phyloP scores from a whole-genome alignment of 345 rosid species.

The Physaria fendleri region DNA sequence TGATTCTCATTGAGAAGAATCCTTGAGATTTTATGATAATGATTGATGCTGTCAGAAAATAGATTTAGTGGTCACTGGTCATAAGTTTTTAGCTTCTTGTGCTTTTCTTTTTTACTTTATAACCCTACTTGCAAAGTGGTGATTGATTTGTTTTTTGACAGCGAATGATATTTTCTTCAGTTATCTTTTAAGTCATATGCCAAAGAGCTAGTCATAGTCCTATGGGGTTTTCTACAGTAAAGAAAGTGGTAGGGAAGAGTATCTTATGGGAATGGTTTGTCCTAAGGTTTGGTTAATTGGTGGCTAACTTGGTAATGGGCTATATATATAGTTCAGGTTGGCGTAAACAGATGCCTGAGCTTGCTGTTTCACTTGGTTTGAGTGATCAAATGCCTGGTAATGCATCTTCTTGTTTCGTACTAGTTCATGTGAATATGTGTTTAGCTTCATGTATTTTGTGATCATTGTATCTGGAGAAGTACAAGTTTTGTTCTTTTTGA shows the following conservation, averaged over 20 bases:
- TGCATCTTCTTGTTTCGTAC: neutral
- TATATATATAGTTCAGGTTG: conserved; percentile 68
- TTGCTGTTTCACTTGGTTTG: too few relatives aligned
- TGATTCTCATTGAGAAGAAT: neutral
- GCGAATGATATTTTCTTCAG: neutral
- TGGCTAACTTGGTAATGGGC: neutral
- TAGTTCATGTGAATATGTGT: neutral
- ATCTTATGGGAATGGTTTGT: neutral
- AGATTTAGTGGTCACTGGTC: too few relatives aligned
- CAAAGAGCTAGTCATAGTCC: neutral
- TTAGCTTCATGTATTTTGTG: neutral
- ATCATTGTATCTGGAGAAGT: neutral
- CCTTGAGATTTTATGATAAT: neutral
- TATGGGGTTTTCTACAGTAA: neutral
- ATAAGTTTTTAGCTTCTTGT: neutral
- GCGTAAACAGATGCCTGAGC: conserved; percentile 95
- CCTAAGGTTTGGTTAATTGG: neutral
- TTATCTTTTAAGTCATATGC: conserved; percentile 7
- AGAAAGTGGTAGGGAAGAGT: conserved; percentile 1
- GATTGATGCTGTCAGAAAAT: neutral
- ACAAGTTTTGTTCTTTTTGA: neutral
- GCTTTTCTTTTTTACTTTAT: neutral
- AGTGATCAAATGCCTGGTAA: too few relatives aligned
- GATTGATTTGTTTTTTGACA: neutral
- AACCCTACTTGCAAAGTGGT: neutral